Evolutionary conservation across 2,329 filamentous ascomycete species (phyloP).

Genomic region (Pyrenophora teres): DNA sequence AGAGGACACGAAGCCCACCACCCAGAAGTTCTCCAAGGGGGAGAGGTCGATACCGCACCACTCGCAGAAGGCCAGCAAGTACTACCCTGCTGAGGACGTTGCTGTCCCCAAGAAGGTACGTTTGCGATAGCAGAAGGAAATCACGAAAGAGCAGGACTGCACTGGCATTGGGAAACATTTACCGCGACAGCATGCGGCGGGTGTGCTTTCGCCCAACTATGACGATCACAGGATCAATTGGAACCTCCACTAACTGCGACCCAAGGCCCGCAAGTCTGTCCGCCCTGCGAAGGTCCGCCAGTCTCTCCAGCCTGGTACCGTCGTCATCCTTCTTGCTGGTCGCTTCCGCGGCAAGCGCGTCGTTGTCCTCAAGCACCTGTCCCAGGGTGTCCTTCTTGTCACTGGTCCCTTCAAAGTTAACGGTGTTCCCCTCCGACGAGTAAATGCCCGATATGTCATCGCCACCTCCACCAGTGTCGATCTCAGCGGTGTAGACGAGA

Average conservation of each 20-base stretch:
- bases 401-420: slow-evolving; percentile 99
- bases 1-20: slow-evolving; percentile 50
- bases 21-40: slow-evolving; percentile 98
- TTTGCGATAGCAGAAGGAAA: slow-evolving; percentile 42
- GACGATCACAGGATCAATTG: slow-evolving; percentile 9
- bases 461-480: slow-evolving; percentile 86
- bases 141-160: slow-evolving; percentile 21
- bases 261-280: slow-evolving; percentile 89
- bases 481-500: slow-evolving; percentile 77
- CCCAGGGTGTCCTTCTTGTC: slow-evolving; percentile 97
- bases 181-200: slow-evolving; percentile 9
- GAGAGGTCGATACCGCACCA: slow-evolving; percentile 86
- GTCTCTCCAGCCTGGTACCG: slow-evolving; percentile 89
- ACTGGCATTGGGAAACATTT: slow-evolving; percentile 4
- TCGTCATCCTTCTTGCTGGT: slow-evolving; percentile 98
- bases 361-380: slow-evolving; percentile 95
- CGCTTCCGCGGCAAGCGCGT: slow-evolving; percentile 99
- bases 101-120: slow-evolving; percentile 91
- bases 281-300: slow-evolving; percentile 85
- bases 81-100: slow-evolving; percentile 97
- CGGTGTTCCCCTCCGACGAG: slow-evolving; percentile 92
- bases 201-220: slow-evolving; percentile 3
- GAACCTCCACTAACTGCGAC: slow-evolving; percentile 34
- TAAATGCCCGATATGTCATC: slow-evolving; percentile 93
- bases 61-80: slow-evolving; percentile 95